Evolutionary conservation across 768 basidiomycete species (phyloP), one percentile per base, ranked within the genome.

Genomic region (Suillus subaureus): DNA sequence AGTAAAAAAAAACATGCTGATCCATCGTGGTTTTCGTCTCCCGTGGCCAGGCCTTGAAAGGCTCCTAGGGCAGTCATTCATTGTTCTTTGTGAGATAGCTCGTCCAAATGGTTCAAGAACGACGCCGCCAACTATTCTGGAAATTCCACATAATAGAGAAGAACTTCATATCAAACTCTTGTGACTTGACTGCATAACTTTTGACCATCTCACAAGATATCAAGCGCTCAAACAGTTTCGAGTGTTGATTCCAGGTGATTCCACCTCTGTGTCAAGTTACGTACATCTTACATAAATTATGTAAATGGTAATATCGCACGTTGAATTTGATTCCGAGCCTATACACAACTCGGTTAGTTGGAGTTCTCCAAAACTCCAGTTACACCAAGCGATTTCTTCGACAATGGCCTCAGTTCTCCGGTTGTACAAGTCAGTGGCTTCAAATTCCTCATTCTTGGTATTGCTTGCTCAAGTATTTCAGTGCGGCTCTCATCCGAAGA

Each of bases 401-500:
- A 26, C 21, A 37, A 85, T 85, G 85, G 79, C 84, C 8, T 77
- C 79, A 15, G 70, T 85, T 61, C 73, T 85, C 42, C 74, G 77
- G 31, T 69, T 77, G 16, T 85, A 85, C 76, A 81, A 82, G 76
- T 79, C 63, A 42, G 80, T 35, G 12, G 18, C 15, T 31, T 47
- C 13, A 31, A 13, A 31, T 43, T 16, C 0, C 8, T 1, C 6
- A 7, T 54, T 33, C n/a, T 33, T 28, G 39, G 33, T 51, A 57
- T 49, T 66, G 42, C 58, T 33, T 69, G 65, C 69, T 68, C 43
- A 23, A 26, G 23, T 45, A 7, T 66, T 37, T 33, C 74, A 92
- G 91, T 73, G 78, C 86, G 1, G 78, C 83, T 23, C 82, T 92
- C 26, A 76, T 89, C 61, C 84, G 87, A 13, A 81, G 85, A 15